Base-by-base conservation (phyloP, 192 early-diverging fungal genomes). In the Diversispora epigaea region DNA sequence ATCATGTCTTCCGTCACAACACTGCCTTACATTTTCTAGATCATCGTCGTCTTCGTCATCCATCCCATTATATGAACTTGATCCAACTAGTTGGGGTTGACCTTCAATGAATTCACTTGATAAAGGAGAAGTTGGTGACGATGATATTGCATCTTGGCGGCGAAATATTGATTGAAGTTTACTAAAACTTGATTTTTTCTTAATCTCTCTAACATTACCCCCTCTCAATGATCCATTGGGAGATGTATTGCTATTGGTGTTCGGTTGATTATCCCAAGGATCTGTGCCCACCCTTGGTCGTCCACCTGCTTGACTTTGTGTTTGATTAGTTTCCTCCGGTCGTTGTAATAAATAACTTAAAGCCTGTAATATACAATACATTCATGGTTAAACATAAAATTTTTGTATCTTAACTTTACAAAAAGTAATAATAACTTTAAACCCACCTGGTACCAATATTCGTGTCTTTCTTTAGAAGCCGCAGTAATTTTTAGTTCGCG, bases 401-500 rank as follows among this genome's bases (percentile, higher is more conserved):
- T 32, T n/a, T 32, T 32, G 25, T 32, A 32, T 32, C 25, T 32
- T 32, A 32, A 32, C 25, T 32, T 32, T 32, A 32, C 25, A 32
- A 32, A 32, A 32, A 32, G 25, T 32, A 32, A 32, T 32, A 32
- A 32, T 32, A 32, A 32, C 25, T 32, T 32, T 58, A 12, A 49
- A 55, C 61, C 61, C 83, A 88, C 91, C 82, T 88, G 80, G 73
- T 83, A 88, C 92, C 92, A 93, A 52, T 87, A 76, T 41, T 91
- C 90, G 71, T 93, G 92, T 50, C 88, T 86, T 22, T 87, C 85
- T 63, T 86, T 86, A 9, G 79, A 84, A 4, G 82, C 83, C 10
- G 92, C 92, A 62, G 84, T 91, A 77, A 93, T 75, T 80, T 93
- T 93, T 61, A 93, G 77, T 78, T 91, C 87, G 19, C 92, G 85